phyloP scores from a whole-genome alignment of 2,329 filamentous ascomycete genomes.

The Cladosporium sp. region DNA sequence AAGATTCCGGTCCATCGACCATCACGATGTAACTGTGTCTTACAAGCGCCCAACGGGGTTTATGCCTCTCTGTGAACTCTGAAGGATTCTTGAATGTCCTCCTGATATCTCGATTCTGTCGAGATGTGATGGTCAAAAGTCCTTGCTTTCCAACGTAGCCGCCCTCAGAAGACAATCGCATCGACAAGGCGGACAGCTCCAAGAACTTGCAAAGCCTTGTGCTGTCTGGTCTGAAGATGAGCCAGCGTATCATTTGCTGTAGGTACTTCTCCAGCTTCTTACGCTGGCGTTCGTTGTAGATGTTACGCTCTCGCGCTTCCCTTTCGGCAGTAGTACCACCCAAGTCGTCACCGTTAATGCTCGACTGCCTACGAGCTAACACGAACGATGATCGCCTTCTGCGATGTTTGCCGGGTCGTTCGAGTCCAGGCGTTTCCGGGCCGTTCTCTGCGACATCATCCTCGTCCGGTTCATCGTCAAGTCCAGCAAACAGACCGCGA shows the following conservation, averaged over 20 bases:
- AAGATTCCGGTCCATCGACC: constrained; percentile 96
- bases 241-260: constrained; percentile 89
- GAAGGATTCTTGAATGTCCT: constrained; percentile 50
- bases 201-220: constrained; percentile 95
- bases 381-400: constrained; percentile 56
- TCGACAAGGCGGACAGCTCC: constrained; percentile 89
- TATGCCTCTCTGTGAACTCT: constrained; percentile 78
- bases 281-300: constrained; percentile 78
- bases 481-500: constrained; percentile 55
- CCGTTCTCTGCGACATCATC: constrained; percentile 45
- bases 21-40: constrained; percentile 96
- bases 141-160: constrained; percentile 98
- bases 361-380: constrained; percentile 60
- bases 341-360: constrained; percentile 43
- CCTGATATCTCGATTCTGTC: constrained; percentile 57
- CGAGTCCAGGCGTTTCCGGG: constrained; percentile 9
- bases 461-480: constrained; percentile 71
- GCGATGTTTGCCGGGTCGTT: constrained; percentile 43
- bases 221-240: constrained; percentile 95
- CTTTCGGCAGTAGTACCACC: constrained; percentile 35
- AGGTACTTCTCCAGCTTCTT: constrained; percentile 86
- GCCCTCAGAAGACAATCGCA: constrained; percentile 89
- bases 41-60: constrained; percentile 97
- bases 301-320: constrained; percentile 41
- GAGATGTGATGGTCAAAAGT: constrained; percentile 84